A percentile compares a stretch with the other conserved stretches of the same genome.
Evolutionary conservation across 2,329 filamentous ascomycete genomes (phyloP).

Genomic region (Xylaria sp.): DNA sequence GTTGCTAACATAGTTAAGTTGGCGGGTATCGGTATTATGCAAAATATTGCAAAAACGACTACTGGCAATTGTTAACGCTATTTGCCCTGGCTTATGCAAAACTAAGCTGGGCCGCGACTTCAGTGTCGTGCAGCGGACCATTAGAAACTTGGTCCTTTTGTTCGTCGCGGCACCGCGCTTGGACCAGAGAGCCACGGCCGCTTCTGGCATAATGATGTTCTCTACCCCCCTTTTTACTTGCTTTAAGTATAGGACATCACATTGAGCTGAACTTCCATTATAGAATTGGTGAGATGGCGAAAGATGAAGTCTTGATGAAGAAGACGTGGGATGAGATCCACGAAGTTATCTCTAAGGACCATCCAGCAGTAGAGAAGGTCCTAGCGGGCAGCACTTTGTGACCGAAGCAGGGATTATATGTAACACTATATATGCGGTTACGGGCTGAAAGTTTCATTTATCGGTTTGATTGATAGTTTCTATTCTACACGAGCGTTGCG

Average conservation of each 20-base stretch:
- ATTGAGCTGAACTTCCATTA: constrained; percentile 5
- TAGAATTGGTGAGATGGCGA: constrained; percentile 20
- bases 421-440: neutral
- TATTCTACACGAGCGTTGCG: neutral
- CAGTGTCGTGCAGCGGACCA: neutral
- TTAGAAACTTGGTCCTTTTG: neutral
- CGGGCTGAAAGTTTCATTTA: neutral
- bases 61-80: constrained; percentile 9
- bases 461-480: neutral
- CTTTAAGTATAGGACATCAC: neutral
- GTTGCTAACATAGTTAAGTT: constrained; percentile 16
- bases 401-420: neutral
- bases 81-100: constrained; percentile 28
- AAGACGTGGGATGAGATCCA: constrained; percentile 19
- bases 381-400: neutral
- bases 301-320: constrained; percentile 15
- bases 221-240: neutral
- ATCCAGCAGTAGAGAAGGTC: constrained; percentile 1
- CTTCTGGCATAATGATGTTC: constrained; percentile 17
- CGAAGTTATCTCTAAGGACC: constrained; percentile 2
- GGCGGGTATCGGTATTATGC: constrained; percentile 11
- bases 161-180: constrained; percentile 19
- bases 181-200: constrained; percentile 26
- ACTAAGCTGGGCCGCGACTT: constrained; percentile 10
- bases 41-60: constrained; percentile 11